phyloP scores from a whole-genome alignment of 1,139 yeast genomes.

The Chernovozyma aurita region DNA sequence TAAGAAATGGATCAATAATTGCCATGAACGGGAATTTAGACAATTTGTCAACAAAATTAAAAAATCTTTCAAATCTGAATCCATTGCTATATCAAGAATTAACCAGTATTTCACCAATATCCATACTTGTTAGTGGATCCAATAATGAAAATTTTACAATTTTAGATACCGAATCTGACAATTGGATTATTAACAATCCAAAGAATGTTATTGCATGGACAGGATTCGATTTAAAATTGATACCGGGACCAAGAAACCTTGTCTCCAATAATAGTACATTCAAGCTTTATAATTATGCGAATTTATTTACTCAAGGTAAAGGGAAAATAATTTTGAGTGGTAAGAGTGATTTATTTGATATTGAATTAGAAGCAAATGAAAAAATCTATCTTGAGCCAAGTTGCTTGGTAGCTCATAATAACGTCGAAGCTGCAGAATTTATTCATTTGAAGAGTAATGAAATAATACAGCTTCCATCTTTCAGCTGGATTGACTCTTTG shows the following conservation, averaged over 20 bases:
- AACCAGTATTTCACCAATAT: constrained; percentile 19
- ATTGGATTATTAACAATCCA: constrained; percentile 35
- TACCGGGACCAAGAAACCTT: constrained; percentile 9
- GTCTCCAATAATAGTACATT: constrained; percentile 1
- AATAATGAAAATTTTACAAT: constrained; percentile 20
- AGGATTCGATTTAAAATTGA: constrained; percentile 30
- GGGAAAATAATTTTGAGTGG: constrained; percentile 37
- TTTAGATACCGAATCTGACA: constrained; percentile 15
- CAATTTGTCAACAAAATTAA: constrained; percentile 13
- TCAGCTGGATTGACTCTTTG: constrained; percentile 1
- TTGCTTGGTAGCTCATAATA: constrained; percentile 30
- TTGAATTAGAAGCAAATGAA: constrained; percentile 28
- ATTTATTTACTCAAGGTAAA: constrained; percentile 25
- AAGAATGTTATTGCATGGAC: constrained; percentile 43
- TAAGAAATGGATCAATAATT: constrained; percentile 28
- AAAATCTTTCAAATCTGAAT: constrained; percentile 1
- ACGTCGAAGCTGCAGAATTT: background rate
- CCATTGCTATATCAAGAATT: constrained; percentile 22
- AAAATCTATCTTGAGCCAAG: constrained; percentile 30
- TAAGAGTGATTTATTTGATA: constrained; percentile 28
- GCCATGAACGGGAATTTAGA: constrained; percentile 33
- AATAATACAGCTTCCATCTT: constrained; percentile 2
- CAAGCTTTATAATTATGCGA: constrained; percentile 15
- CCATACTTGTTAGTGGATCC: constrained; percentile 28
- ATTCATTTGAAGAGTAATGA: constrained; percentile 1